Evolutionary conservation across 768 basidiomycete species (phyloP), one percentile per base, ranked within the genome.

Genomic region (Psilocybe azurescens): DNA sequence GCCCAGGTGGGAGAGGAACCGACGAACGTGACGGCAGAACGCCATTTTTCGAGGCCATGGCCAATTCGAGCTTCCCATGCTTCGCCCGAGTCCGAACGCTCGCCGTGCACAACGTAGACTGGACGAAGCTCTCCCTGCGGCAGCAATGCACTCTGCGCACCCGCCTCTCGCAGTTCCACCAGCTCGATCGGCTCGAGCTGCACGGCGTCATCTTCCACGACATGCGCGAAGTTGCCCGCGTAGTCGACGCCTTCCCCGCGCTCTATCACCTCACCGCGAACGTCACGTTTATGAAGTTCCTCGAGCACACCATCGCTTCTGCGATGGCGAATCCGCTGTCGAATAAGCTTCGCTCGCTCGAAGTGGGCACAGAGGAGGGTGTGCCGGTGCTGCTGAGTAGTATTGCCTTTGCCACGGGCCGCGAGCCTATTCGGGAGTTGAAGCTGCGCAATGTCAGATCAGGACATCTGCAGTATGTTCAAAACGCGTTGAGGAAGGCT

Each of bases 201-300:
- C 70, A 72, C 46, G 67, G 63, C 36, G 69, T 67, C 50, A 57
- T 65, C 14, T 76, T 76, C 62, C 73, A 75, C 51, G 75, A 75
- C 58, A 58, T 73, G 28, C 73, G 75, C 14, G 74, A 75, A 47
- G 56, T 74, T 28, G 65, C 62, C 9, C 69, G 69, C 6, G 69
- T 74, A 53, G 47, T 69, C n/a, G 59, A 61, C 14, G 50, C 56
- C 20, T 71, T 74, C 54, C 69, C 72, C 3, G 28, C 39, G 14
- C 60, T 76, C 5, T 48, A 56, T n/a, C 69, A 71, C 54, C 57
- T 73, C 48, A 66, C 67, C 0, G 70, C 70, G 51, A 67, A 72
- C 46, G 58, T 75, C 16, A 61, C 63, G 13, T 76, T 76, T 58
- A 65, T 65, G 44, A 74, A 73, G 41, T 73, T 71, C 41, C 48